phyloP scores from a whole-genome alignment of 495 filamentous ascomycete species.

The Viridothelium virens region DNA sequence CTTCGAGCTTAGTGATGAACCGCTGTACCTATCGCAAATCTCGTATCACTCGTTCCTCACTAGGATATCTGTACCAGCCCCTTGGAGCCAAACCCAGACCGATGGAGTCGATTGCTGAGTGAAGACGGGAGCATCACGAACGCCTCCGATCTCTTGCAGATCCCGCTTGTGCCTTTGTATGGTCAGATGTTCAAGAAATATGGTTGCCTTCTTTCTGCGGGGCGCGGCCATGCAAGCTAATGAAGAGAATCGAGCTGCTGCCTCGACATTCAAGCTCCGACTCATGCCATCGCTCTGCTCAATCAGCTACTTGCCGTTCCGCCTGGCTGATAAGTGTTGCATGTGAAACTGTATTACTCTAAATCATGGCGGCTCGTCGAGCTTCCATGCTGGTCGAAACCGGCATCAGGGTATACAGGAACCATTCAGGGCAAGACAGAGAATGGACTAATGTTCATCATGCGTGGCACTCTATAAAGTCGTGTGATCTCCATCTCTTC shows the following conservation, averaged over 20 bases:
- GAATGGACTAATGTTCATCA: not conserved
- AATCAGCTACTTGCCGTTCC: not conserved
- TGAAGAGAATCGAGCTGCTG: not conserved
- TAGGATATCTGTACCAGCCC: too few relatives aligned
- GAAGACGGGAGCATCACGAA: not conserved
- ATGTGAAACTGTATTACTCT: not conserved
- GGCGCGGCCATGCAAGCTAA: not conserved
- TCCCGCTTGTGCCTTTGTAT: not conserved
- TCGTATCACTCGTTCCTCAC: too few relatives aligned
- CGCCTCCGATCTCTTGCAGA: not conserved
- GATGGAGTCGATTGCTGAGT: not conserved
- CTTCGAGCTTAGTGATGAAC: too few relatives aligned
- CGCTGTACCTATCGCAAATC: too few relatives aligned
- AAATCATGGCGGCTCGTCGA: not conserved
- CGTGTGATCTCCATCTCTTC: not conserved
- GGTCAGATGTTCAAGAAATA: not conserved
- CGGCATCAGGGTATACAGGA: not conserved
- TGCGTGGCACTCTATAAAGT: not conserved
- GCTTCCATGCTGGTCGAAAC: not conserved
- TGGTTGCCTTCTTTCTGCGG: not conserved
- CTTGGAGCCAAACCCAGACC: not conserved
- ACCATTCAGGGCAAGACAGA: not conserved
- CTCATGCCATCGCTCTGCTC: not conserved
- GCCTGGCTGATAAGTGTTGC: not conserved
- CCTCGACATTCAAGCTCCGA: not conserved